Evolutionary conservation across 176 grass and related monocot species (phyloP).

Genomic region (Oryza nivara): DNA sequence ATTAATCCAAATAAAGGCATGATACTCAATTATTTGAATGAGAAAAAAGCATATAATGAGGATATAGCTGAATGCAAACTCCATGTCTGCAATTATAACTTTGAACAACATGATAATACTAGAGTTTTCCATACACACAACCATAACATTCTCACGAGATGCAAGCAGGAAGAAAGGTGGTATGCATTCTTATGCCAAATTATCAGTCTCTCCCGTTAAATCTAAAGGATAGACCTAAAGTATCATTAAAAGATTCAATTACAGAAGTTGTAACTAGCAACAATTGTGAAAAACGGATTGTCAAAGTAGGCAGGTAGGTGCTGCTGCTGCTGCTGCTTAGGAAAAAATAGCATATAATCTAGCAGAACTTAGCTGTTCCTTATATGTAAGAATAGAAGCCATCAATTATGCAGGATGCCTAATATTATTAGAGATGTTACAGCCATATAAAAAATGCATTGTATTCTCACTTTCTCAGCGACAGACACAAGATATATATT

Average conservation of each 20-base stretch:
- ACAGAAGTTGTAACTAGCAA: background rate
- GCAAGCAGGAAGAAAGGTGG: background rate
- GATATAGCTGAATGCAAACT: slow-evolving; percentile 17
- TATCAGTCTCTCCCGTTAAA: background rate
- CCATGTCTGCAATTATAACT: background rate
- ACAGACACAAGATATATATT: background rate
- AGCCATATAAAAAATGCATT: background rate
- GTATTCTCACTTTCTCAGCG: background rate
- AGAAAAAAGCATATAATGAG: background rate
- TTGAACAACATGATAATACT: background rate
- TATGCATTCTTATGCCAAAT: slow-evolving; percentile 26
- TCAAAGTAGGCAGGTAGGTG: background rate
- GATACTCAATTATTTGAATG: background rate
- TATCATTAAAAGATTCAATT: background rate
- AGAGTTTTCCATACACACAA: background rate
- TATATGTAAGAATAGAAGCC: background rate
- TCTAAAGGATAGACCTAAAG: background rate
- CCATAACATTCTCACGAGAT: background rate
- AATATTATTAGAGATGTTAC: background rate
- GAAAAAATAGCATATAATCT: background rate
- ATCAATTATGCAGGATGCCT: background rate
- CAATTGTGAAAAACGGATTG: background rate
- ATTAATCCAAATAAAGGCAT: slow-evolving; percentile 20
- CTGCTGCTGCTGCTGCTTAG: background rate
- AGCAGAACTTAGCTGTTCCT: background rate